phyloP scores from a whole-genome alignment of 805 yeast genomes.

The Saturnispora sanitii region DNA sequence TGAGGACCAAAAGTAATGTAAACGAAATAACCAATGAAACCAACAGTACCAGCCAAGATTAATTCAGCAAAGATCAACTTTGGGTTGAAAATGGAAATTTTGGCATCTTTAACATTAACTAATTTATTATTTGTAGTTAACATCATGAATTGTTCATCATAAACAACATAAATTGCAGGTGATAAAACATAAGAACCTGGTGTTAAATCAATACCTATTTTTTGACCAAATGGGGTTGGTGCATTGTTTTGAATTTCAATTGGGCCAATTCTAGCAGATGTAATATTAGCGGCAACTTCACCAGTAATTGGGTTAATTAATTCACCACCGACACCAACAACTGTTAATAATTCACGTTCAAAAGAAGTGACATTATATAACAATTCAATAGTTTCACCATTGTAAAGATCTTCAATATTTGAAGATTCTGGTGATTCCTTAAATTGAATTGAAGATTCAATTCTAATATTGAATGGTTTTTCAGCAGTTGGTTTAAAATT shows the following conservation, averaged over 20 bases:
- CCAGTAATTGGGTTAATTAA: conserved; percentile 48
- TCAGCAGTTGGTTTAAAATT: conserved; percentile 26
- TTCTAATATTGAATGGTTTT: conserved; percentile 35
- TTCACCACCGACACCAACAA: conserved; percentile 64
- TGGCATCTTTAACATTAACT: conserved; percentile 49
- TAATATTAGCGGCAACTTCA: conserved; percentile 46
- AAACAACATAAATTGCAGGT: conserved; percentile 49
- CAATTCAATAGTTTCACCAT: conserved; percentile 46
- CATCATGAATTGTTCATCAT: conserved; percentile 39
- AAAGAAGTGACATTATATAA: conserved; percentile 43
- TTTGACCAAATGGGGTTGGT: conserved; percentile 43
- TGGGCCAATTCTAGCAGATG: conserved; percentile 58
- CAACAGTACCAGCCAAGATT: conserved; percentile 40
- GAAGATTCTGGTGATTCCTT: conserved; percentile 29
- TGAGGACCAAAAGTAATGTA: conserved; percentile 36
- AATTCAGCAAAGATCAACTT: conserved; percentile 56
- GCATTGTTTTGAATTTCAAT: conserved; percentile 41
- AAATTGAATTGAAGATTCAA: conserved; percentile 35
- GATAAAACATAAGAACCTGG: conserved; percentile 49
- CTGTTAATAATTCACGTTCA: conserved; percentile 39
- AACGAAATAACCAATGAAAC: conserved; percentile 38
- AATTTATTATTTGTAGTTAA: conserved; percentile 51
- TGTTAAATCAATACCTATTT: conserved; percentile 45
- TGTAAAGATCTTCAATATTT: conserved; percentile 34
- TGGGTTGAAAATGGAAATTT: conserved; percentile 64